phyloP scores from a whole-genome alignment of 192 early-diverging fungal genomes.

The Ramicandelaber brevisporus region DNA sequence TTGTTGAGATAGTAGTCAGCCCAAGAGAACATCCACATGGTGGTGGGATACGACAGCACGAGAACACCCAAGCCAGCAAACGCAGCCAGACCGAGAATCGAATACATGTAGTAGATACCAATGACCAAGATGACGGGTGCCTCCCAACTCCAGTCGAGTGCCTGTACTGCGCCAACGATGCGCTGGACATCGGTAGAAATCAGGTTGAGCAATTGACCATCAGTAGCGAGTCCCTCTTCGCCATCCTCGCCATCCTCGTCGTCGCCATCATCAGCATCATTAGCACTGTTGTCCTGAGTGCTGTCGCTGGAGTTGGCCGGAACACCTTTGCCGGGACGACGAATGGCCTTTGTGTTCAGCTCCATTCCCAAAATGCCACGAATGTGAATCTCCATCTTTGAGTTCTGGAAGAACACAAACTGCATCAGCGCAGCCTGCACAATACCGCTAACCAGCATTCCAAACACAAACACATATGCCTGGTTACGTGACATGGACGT shows the following conservation, averaged over 20 bases:
- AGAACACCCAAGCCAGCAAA: conserved; percentile 47
- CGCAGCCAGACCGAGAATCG: conserved; percentile 58
- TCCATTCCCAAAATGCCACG: conserved; percentile 32
- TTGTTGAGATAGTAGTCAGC: conserved; percentile 19
- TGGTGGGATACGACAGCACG: conserved; percentile 29
- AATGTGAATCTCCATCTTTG: conserved; percentile 27
- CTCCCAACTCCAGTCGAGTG: conserved; percentile 28
- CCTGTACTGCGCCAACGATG: conserved; percentile 21
- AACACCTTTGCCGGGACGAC: conserved; percentile 16
- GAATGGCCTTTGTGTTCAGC: conserved; percentile 35
- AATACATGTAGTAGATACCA: conserved; percentile 40
- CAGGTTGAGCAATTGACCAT: conserved; percentile 46
- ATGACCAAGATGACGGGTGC: conserved; percentile 37
- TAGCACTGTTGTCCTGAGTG: conserved; percentile 1
- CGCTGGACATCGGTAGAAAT: conserved; percentile 46
- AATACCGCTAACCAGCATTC: conserved; percentile 21
- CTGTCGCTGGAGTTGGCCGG: neutral
- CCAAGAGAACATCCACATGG: conserved; percentile 20
- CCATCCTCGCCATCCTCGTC: conserved; percentile 9
- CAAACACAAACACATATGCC: conserved; percentile 31
- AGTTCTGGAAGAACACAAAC: conserved; percentile 31
- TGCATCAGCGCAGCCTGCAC: conserved; percentile 13
- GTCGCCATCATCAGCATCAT: conserved; percentile 5
- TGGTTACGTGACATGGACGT: conserved; percentile 13
- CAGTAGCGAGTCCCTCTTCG: conserved; percentile 9